Evolutionary conservation across 306 rosid species (phyloP), one percentile per base, ranked within the genome.

Genomic region (Acacia melanoxylon): DNA sequence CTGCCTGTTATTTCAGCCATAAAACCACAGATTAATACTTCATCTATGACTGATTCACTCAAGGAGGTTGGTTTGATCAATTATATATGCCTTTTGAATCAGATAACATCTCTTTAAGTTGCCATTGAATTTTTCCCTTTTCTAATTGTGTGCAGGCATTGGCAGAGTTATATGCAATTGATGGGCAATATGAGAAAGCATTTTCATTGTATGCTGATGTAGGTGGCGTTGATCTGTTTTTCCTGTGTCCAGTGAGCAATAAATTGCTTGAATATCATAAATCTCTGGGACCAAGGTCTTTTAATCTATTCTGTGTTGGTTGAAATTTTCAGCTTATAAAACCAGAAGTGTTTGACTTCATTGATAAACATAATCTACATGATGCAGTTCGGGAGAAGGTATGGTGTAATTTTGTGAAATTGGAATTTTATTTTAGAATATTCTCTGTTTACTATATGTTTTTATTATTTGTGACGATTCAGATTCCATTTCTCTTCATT

Each of bases 131-230:
- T 70, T 73, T 49, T 48, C 31, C 37, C 75, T 85, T 71, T 76
- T 68, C 58, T 56, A 56, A 56, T 56, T 79, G 74, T 42, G 31
- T 42, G 44, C 87, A 93, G 97, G 96, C 92, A 80, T 86, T 91
- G 62, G 96, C 94, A 10, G 94, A 90, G 87, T 83, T 93, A 86
- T 93, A 91, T 70, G 90, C 90, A 49, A 91, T 93, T 76, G 86
- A 89, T 81, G 94, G 92, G 78, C 97, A 91, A 83, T 87, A 85
- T 82, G 94, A 89, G 88, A 91, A 91, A 81, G 97, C 93, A 17
- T 91, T 93, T 82, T 89, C 88, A 52, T 85, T 90, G 31, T 93
- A 91, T 90, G 97, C 97, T 75, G 97, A 93, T 90, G 96, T 93
- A 93, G 78, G 97, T 88, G 67, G 69, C 76, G 51, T 78, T 54